Conservation (phyloP, 2,329 filamentous ascomycete genomes). For the Colletotrichum eremochloae region DNA sequence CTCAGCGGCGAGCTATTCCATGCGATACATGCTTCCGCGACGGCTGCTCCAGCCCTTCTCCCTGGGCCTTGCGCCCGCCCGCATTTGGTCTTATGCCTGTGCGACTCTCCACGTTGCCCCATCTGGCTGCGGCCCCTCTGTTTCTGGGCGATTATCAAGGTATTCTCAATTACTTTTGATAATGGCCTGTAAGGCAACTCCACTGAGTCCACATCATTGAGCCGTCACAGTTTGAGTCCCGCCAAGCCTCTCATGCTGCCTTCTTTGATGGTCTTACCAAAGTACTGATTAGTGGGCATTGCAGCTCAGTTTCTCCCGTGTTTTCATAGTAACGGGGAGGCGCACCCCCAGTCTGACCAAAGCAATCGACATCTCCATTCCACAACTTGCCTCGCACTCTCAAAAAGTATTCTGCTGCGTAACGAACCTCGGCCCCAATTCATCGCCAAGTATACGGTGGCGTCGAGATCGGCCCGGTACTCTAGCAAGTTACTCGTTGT, state of each 20-base stretch:
- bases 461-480: constrained; percentile 17
- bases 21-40: constrained; percentile 3
- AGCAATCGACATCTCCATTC: neutral
- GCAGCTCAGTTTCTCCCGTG: neutral
- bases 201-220: constrained; percentile 26
- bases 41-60: constrained; percentile 12
- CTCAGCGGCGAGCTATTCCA: constrained; percentile 2
- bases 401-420: neutral
- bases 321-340: constrained; percentile 7
- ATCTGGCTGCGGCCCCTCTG: constrained; percentile 30
- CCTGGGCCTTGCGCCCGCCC: neutral
- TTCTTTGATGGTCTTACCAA: neutral
- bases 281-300: constrained; percentile 22
- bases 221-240: constrained; percentile 15
- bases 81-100: constrained; percentile 8
- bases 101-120: constrained; percentile 28
- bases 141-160: constrained; percentile 26
- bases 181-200: constrained; percentile 22
- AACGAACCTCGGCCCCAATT: constrained; percentile 10
- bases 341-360: neutral
- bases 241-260: neutral
- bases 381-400: neutral
- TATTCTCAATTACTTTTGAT: constrained; percentile 17
- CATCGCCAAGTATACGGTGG: constrained; percentile 40
- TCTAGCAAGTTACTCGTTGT: neutral